Base-by-base conservation (phyloP, 2,329 filamentous ascomycete species). In the Immersiporthe knoxdaviesiana region DNA sequence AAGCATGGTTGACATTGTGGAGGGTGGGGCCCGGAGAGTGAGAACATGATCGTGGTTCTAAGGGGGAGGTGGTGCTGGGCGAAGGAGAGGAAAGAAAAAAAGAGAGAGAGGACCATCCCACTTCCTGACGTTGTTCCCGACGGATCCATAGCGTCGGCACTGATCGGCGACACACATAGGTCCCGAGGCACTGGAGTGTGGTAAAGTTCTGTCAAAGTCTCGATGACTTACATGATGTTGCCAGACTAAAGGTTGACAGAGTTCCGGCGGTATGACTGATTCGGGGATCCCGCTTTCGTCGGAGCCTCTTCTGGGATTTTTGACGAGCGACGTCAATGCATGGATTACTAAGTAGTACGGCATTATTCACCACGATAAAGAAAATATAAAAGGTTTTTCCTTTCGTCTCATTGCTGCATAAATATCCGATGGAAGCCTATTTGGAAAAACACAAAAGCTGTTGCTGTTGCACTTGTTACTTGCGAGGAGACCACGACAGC, bases 81-180 rank as follows among this genome's bases (percentile, higher is more conserved):
- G 18, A 47, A 21, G 7, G n/a, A n/a, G n/a, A n/a, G n/a, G n/a
- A n/a, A n/a, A n/a, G n/a, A n/a, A n/a, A n/a, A n/a, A n/a, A n/a
- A n/a, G n/a, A n/a, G n/a, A n/a, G n/a, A n/a, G n/a, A n/a, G n/a
- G 58, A 60, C 16, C 18, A 35, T n/a, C 24, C 60, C 60, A 27
- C 21, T 11, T 63, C 60, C 27, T 30, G 24, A 21, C 60, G 60
- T 30, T 32, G 14, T 30, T 47, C 60, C n/a, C n/a, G 37, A 54
- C 50, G 24, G 50, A 54, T 54, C 50, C 50, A 27, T 54, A 54
- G 50, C 50, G 50, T 54, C 50, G 50, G 60, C 39, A 39, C 37
- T 63, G 60, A 10, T 50, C 37, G 39, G 58, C 58, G 11, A 37
- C 56, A 35, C 3, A 39, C 18, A 18, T n/a, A 41, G 32, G 59